These are phyloP conservation scores for Cercis canadensis DNA, from an alignment of 306 rosid species.

Conservation along the genomic window DNA sequence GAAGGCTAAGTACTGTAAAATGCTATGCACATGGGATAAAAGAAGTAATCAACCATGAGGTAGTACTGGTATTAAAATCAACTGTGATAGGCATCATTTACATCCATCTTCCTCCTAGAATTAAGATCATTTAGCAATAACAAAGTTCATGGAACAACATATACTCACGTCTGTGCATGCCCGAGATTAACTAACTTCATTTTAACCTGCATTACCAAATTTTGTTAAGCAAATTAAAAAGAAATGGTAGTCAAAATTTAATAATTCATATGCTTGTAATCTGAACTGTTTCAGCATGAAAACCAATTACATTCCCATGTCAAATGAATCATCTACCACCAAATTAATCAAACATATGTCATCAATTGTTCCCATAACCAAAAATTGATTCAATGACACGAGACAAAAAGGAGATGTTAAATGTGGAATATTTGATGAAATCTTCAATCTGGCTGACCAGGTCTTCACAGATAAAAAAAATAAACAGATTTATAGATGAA, in stretches of 20 bases:
- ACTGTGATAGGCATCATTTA: too few species aligned
- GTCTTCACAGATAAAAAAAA: background rate
- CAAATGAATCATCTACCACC: conserved; percentile 20
- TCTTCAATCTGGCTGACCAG: conserved; percentile 1
- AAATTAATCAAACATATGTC: conserved; percentile 9
- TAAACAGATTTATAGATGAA: background rate
- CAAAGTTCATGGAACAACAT: conserved; percentile 16
- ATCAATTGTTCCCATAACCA: background rate
- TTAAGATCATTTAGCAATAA: conserved; percentile 3
- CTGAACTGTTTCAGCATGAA: background rate
- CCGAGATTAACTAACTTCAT: conserved; percentile 84
- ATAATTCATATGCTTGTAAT: background rate
- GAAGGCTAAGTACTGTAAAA: conserved; percentile 23
- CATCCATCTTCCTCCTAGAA: too few species aligned
- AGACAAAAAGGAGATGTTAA: background rate
- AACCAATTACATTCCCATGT: conserved; percentile 12
- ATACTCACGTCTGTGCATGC: conserved; percentile 86
- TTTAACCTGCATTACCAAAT: conserved; percentile 71
- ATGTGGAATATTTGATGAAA: background rate
- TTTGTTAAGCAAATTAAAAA: conserved; percentile 32
- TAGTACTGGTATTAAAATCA: background rate
- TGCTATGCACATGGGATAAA: background rate
- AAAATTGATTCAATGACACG: conserved; percentile 20
- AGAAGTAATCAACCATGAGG: conserved; percentile 14
- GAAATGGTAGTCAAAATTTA: conserved; percentile 1